Conservation (phyloP, 768 basidiomycete species). For the Tulasnella sp. region DNA sequence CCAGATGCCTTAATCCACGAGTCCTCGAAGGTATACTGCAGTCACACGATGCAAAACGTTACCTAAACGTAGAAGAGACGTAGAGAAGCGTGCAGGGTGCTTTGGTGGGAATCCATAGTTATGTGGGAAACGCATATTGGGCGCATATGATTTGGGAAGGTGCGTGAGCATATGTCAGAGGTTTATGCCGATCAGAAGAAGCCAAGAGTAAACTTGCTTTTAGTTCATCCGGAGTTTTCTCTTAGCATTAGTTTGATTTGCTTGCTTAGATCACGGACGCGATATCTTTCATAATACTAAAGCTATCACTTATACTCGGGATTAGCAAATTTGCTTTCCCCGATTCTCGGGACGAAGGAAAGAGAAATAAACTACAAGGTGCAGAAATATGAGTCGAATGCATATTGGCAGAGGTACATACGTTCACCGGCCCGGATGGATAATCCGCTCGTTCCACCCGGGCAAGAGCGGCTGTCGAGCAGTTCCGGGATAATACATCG, state of each 20-base stretch:
- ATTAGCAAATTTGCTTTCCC: no score
- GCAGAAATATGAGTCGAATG: no score
- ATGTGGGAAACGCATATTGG: neutral
- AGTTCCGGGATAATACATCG: no score
- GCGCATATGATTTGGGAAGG: neutral
- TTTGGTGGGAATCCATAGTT: neutral
- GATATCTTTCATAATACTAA: neutral
- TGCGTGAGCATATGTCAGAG: neutral
- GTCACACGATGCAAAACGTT: neutral
- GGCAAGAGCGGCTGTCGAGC: no score
- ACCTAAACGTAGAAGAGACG: neutral
- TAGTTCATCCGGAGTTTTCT: neutral
- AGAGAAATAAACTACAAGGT: no score
- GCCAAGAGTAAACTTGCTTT: neutral
- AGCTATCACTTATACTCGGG: neutral
- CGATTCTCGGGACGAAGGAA: no score
- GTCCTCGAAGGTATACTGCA: neutral
- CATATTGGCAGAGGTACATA: no score
- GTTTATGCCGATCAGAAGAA: neutral
- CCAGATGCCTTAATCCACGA: neutral
- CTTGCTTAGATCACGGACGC: neutral
- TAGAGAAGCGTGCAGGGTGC: neutral
- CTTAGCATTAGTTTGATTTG: neutral
- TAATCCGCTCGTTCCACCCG: no score
- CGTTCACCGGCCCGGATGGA: no score